Evolutionary conservation across 768 basidiomycete species (phyloP).

Genomic region (Hydnomerulius pinastri): DNA sequence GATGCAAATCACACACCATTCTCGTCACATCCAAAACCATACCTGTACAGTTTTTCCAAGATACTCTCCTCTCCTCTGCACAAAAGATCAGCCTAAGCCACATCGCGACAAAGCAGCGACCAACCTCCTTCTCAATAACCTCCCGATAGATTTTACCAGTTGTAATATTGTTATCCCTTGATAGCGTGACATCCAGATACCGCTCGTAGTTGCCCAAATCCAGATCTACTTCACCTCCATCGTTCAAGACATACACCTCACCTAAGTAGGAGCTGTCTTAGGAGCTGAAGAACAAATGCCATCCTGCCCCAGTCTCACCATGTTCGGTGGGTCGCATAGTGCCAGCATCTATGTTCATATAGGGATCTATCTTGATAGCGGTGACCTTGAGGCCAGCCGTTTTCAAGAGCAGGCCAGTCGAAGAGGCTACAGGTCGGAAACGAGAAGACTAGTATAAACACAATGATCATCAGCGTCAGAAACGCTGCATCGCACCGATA

Average conservation of each 20-base stretch:
- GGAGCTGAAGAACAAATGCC: constrained; percentile 5
- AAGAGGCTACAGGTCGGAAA: constrained; percentile 68
- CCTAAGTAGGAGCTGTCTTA: constrained; percentile 48
- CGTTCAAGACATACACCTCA: constrained; percentile 97
- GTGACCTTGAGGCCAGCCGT: constrained; percentile 96
- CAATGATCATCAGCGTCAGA: constrained; percentile 9
- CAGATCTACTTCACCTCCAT: constrained; percentile 97
- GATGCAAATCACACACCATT: neutral
- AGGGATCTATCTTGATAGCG: constrained; percentile 99
- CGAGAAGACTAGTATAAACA: constrained; percentile 27
- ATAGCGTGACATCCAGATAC: constrained; percentile 92
- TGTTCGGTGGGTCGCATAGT: constrained; percentile 99
- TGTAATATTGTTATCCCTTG: constrained; percentile 96
- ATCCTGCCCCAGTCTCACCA: constrained; percentile 53
- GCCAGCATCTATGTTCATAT: constrained; percentile 99
- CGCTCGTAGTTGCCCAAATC: constrained; percentile 99
- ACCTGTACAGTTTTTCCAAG: constrained; percentile 97
- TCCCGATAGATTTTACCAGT: constrained; percentile 97
- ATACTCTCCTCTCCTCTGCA: constrained; percentile 80
- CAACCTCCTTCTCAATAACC: constrained; percentile 95
- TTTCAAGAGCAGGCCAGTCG: constrained; percentile 93
- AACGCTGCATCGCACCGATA: constrained; percentile 68
- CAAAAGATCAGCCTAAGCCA: constrained; percentile 11
- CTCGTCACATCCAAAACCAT: constrained; percentile 12
- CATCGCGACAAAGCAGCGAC: constrained; percentile 23